Base-by-base conservation (phyloP, 208 protist genomes). In the Plasmodiophora brassicae region DNA sequence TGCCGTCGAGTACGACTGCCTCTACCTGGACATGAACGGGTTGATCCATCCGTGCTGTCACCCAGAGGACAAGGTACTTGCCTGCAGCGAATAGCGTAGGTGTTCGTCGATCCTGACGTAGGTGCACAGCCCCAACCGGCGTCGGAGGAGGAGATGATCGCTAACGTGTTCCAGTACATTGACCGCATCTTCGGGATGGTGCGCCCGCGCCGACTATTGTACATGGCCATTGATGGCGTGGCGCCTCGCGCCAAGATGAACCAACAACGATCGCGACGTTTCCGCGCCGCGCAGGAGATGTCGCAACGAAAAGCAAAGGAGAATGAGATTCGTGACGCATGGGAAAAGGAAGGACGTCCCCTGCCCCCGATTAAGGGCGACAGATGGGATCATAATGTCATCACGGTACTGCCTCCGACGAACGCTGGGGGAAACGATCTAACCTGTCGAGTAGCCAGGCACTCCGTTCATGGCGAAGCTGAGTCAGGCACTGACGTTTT, bases 221-320 rank as follows among this genome's bases (percentile, higher is more conserved):
- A 97, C 85, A 94, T 99, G 88, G 96, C 96, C 1, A 94, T 98
- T 45, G 98, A 99, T 91, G 92, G 91, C 32, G 95, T 97, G 25
- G 98, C 98, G 22, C 97, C 98, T 83, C 94, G 98, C 25, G 98
- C 98, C 5, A 99, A 99, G 94, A 98, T 99, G 97, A 99, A 99
- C 91, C 98, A 99, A 93, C 98, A 99, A 93, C 93, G 98, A 32
- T 92, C 95, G 84, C 94, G 98, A 60, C 95, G 98, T n/a, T 99
- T 96, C 88, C 83, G 89, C 5, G 72, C 94, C 32, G 95, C 94
- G 28, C 71, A 89, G 86, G 88, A 89, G 36, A 71, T 85, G 32
- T 46, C 8, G 39, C 14, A 88, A 8, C 14, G 5, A 8, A 38
- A n/a, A 57, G 54, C n/a, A n/a, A 88, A 85, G 71, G 85, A 88